Evolutionary conservation across 805 yeast species (phyloP).

Genomic region (Isabelozyma heimii): DNA sequence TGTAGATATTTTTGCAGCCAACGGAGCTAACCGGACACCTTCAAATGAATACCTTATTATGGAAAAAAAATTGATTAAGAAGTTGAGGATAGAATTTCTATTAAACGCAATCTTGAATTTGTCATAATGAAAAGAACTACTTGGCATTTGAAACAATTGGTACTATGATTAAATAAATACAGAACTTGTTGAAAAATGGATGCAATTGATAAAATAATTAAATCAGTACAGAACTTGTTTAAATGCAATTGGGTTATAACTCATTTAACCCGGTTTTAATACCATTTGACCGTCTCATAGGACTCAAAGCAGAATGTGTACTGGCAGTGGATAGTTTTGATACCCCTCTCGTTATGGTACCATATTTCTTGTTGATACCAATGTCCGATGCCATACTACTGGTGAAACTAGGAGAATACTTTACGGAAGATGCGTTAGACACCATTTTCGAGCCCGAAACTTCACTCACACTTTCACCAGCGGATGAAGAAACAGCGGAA

Average conservation of each 20-base stretch:
- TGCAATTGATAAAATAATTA: too few species aligned
- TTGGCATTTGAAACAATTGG: too few species aligned
- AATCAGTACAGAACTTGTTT: too few species aligned
- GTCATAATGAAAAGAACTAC: too few species aligned
- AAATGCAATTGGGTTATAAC: neutral
- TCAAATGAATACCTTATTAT: too few species aligned
- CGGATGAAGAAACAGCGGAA: neutral
- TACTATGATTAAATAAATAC: too few species aligned
- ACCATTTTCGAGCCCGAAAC: neutral
- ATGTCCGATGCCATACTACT: conserved; percentile 8
- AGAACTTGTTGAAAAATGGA: too few species aligned
- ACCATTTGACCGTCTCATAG: conserved; percentile 6
- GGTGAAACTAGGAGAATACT: neutral
- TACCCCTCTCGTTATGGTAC: conserved; percentile 9
- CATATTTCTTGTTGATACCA: conserved; percentile 12
- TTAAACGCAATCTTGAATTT: too few species aligned
- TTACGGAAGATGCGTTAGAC: neutral
- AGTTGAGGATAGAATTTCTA: too few species aligned
- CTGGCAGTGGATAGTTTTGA: neutral
- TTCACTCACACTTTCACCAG: neutral
- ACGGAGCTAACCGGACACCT: too few species aligned
- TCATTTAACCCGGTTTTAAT: conserved; percentile 3
- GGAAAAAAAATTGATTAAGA: too few species aligned
- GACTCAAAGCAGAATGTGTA: neutral
- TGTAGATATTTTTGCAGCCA: too few species aligned